Percentiles rank a stretch among this genome's conserved stretches.
phyloP scores from a whole-genome alignment of 441 rosid species.

The Brassica hybrid region DNA sequence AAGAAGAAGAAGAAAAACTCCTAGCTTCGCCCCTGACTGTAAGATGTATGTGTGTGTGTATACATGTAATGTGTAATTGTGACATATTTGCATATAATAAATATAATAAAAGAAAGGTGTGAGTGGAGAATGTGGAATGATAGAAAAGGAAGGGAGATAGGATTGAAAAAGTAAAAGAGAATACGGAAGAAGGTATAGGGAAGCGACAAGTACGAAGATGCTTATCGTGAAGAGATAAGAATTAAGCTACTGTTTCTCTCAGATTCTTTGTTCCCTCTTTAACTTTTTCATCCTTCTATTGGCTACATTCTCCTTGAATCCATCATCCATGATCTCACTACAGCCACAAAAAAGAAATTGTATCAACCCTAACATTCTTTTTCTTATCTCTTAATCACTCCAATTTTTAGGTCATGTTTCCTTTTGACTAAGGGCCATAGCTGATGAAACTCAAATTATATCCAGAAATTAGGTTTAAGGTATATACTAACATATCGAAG shows the following conservation, averaged over 20 bases:
- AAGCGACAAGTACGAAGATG: slow-evolving; percentile 47
- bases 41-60: background rate
- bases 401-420: slow-evolving; percentile 9
- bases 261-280: slow-evolving; percentile 38
- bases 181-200: slow-evolving; percentile 45
- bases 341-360: background rate
- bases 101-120: background rate
- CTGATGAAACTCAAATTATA: background rate
- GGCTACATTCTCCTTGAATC: slow-evolving; percentile 24
- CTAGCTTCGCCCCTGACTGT: background rate
- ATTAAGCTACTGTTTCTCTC: slow-evolving; percentile 27
- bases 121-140: slow-evolving; percentile 41
- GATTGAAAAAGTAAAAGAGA: slow-evolving; percentile 21
- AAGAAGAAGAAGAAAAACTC: too few relatives aligned
- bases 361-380: slow-evolving; percentile 29
- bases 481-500: too few relatives aligned
- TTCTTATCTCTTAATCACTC: background rate
- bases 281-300: slow-evolving; percentile 27
- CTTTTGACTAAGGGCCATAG: background rate
- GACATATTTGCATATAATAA: background rate
- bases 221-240: slow-evolving; percentile 38
- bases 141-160: slow-evolving; percentile 31
- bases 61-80: background rate
- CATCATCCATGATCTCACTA: slow-evolving; percentile 22
- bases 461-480: too few relatives aligned